Evolutionary conservation across 192 early-diverging fungal genomes (phyloP).

Genomic region (Coemansia javaensis): DNA sequence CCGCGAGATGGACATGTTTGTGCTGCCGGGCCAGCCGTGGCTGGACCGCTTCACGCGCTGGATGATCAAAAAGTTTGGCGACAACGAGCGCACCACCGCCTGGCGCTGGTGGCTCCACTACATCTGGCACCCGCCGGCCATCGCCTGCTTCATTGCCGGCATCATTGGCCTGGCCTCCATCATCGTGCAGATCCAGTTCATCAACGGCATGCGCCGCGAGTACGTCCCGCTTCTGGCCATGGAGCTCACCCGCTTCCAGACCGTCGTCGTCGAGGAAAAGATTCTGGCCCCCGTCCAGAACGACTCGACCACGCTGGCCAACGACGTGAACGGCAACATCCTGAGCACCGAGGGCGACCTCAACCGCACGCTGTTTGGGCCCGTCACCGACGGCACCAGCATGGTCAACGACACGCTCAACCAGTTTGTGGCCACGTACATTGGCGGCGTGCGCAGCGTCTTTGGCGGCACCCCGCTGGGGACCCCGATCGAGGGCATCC

Average conservation of each 20-base stretch:
- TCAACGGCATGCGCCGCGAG: conserved; percentile 30
- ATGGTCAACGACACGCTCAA: conserved; percentile 39
- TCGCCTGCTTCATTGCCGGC: conserved; percentile 45
- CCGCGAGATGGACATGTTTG: conserved; percentile 35
- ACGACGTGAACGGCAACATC: conserved; percentile 28
- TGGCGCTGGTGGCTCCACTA: conserved; percentile 51
- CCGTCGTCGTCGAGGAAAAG: conserved; percentile 12
- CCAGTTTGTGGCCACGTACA: conserved; percentile 30
- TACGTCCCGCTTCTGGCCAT: conserved; percentile 25
- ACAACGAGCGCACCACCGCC: conserved; percentile 15
- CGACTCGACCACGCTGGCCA: conserved; percentile 25
- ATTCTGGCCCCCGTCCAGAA: conserved; percentile 21
- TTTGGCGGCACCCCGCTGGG: conserved; percentile 37
- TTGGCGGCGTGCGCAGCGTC: conserved; percentile 20
- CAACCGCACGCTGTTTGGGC: conserved; percentile 35
- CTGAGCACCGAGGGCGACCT: conserved; percentile 9
- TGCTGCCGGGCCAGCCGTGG: conserved; percentile 25
- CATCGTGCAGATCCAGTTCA: conserved; percentile 20
- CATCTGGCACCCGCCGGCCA: conserved; percentile 32
- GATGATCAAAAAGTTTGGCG: conserved; percentile 12
- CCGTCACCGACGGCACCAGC: conserved; percentile 24
- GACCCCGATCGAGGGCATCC: conserved; percentile 34
- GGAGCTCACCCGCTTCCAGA: conserved; percentile 23
- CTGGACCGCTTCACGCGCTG: conserved; percentile 14
- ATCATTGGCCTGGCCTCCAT: conserved; percentile 24